These are phyloP conservation scores for Raphanus hybrid DNA, from an alignment of 441 rosid species.

Conservation along the genomic window DNA sequence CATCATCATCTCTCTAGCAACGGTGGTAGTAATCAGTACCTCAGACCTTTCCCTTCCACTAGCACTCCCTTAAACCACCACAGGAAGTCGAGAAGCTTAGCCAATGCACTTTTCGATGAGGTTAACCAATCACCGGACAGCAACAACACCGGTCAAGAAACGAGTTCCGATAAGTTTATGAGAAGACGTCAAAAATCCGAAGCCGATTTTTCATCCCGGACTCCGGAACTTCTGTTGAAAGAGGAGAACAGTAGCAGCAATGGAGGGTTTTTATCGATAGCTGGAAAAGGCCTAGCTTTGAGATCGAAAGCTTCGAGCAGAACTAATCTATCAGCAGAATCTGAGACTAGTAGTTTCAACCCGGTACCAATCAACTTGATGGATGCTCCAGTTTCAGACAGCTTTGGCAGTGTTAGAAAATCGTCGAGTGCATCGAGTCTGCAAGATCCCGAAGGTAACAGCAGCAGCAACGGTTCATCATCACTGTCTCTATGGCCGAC, in stretches of 20 bases:
- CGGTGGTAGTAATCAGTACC: slow-evolving; percentile 32
- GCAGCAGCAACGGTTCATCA: slow-evolving; percentile 39
- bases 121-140: slow-evolving; percentile 44
- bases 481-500: slow-evolving; percentile 51
- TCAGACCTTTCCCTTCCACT: slow-evolving; percentile 47
- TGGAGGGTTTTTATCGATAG: slow-evolving; percentile 50
- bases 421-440: slow-evolving; percentile 71
- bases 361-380: slow-evolving; percentile 42
- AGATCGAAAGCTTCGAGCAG: slow-evolving; percentile 58
- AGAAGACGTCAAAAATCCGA: slow-evolving; percentile 77
- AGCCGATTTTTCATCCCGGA: slow-evolving; percentile 41
- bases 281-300: slow-evolving; percentile 60
- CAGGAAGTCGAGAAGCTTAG: slow-evolving; percentile 70
- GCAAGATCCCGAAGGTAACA: slow-evolving; percentile 55
- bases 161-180: slow-evolving; percentile 46
- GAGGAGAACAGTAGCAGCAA: slow-evolving; percentile 46
- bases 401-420: slow-evolving; percentile 53
- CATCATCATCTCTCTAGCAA: slow-evolving; percentile 34
- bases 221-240: slow-evolving; percentile 60
- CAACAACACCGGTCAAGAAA: slow-evolving; percentile 39
- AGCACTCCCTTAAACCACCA: slow-evolving; percentile 52
- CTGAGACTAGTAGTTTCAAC: slow-evolving; percentile 40
- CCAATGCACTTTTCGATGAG: slow-evolving; percentile 52
- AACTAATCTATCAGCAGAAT: slow-evolving; percentile 40
- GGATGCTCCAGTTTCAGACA: slow-evolving; percentile 44